phyloP scores from a whole-genome alignment of 441 rosid genomes.

The Flueggea neowawraea region DNA sequence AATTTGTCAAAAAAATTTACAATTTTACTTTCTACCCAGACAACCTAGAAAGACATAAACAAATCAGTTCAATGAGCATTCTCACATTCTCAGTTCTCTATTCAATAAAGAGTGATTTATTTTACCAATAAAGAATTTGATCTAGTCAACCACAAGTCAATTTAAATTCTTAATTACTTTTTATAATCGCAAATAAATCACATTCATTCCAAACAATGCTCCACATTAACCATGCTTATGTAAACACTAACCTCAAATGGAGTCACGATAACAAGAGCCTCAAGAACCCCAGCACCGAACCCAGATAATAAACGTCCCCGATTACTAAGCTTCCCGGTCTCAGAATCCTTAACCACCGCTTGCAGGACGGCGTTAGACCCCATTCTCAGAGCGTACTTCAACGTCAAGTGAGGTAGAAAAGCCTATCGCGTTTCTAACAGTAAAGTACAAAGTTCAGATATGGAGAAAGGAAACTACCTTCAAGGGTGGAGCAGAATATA shows the following conservation, averaged over 20 bases:
- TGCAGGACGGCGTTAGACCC: constrained; percentile 89
- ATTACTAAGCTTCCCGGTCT: constrained; percentile 64
- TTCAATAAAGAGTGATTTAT: too few species aligned
- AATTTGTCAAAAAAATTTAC: too few species aligned
- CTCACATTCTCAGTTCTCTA: too few species aligned
- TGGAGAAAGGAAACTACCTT: constrained; percentile 51
- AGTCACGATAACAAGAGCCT: constrained; percentile 86
- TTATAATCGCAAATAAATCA: too few species aligned
- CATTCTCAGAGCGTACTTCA: constrained; percentile 88
- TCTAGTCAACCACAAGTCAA: too few species aligned
- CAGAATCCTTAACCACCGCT: constrained; percentile 66
- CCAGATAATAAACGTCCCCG: constrained; percentile 64
- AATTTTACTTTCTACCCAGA: too few species aligned
- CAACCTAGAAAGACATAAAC: too few species aligned
- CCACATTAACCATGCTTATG: too few species aligned
- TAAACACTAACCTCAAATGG: constrained; percentile 71
- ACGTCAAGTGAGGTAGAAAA: constrained; percentile 75
- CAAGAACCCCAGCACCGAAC: constrained; percentile 95
- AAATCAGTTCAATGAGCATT: too few species aligned
- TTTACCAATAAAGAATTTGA: too few species aligned
- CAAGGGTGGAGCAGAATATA: constrained; percentile 98
- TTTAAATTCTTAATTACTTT: too few species aligned
- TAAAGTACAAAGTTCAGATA: constrained; percentile 3
- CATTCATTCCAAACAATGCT: too few species aligned
- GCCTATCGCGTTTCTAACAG: constrained; percentile 15